phyloP scores from a whole-genome alignment of 2,329 filamentous ascomycete genomes.

The Aspergillus alliaceus region DNA sequence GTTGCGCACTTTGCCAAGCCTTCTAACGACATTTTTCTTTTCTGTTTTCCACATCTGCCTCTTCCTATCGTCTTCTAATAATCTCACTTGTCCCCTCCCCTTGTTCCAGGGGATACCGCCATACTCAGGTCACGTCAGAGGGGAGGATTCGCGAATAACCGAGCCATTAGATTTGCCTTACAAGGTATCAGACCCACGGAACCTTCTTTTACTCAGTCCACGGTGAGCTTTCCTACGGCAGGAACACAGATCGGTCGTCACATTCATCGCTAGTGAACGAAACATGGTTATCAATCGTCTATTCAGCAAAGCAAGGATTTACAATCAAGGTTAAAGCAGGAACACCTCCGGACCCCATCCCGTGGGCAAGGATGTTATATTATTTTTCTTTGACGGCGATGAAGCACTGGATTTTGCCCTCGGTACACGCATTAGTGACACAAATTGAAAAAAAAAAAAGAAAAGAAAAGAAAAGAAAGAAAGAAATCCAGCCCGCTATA shows the following conservation, averaged over 20 bases:
- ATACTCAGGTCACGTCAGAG: not conserved
- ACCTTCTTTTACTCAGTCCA: not conserved
- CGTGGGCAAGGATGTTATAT: too few relatives aligned
- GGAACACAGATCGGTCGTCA: not conserved
- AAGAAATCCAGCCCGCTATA: not conserved
- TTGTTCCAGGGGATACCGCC: not conserved
- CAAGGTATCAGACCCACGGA: not conserved
- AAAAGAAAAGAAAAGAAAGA: too few relatives aligned
- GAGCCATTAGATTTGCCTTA: not conserved
- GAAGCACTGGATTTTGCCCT: too few relatives aligned
- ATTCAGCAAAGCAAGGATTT: not conserved
- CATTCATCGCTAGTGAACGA: not conserved
- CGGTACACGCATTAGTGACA: not conserved
- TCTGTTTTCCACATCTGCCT: not conserved
- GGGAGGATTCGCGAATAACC: too few relatives aligned
- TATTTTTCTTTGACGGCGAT: not conserved
- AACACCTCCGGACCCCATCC: not conserved
- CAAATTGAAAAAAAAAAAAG: not conserved
- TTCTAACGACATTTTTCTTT: not conserved
- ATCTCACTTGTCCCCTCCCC: not conserved
- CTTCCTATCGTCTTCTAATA: not conserved
- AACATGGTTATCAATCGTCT: not conserved
- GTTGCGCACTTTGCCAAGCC: not conserved
- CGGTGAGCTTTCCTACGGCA: not conserved
- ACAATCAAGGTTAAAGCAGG: not conserved